Conservation (phyloP, 2,329 filamentous ascomycete genomes). For the Stachybotrys chartarum region DNA sequence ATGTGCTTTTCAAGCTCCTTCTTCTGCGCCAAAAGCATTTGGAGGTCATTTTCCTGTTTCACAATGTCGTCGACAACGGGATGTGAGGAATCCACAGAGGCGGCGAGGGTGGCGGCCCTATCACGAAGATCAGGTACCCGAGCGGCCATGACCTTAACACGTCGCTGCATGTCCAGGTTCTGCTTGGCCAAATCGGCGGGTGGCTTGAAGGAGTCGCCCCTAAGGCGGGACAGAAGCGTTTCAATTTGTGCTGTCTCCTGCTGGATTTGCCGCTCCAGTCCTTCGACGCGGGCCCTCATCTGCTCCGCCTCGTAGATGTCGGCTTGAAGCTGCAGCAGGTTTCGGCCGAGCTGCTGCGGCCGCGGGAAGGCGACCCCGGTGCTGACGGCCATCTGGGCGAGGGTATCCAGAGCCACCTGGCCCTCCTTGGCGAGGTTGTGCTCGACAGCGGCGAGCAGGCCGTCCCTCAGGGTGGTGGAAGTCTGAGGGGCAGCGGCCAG, state of each 20-base stretch:
- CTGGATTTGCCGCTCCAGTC: conserved; percentile 50
- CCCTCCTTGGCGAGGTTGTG: conserved; percentile 49
- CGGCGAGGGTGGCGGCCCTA: conserved; percentile 35
- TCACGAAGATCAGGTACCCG: conserved; percentile 58
- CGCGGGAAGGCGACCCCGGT: conserved; percentile 42
- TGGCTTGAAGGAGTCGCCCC: conserved; percentile 42
- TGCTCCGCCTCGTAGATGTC: conserved; percentile 49
- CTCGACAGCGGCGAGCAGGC: conserved; percentile 47
- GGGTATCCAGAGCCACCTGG: conserved; percentile 45
- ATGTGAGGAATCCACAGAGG: conserved; percentile 24
- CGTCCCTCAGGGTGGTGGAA: conserved; percentile 20
- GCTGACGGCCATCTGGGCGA: conserved; percentile 44
- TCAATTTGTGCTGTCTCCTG: conserved; percentile 37
- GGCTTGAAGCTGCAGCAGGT: conserved; percentile 49
- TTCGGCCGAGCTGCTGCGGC: conserved; percentile 40
- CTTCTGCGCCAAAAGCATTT: conserved; percentile 49
- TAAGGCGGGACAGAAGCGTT: conserved; percentile 33
- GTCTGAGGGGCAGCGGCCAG: conserved; percentile 22
- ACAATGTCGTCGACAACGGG: conserved; percentile 52
- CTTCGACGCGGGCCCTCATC: conserved; percentile 42
- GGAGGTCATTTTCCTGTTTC: conserved; percentile 50
- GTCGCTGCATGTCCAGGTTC: conserved; percentile 68
- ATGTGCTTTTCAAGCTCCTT: conserved; percentile 56
- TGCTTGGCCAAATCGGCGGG: conserved; percentile 54
- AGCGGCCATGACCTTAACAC: conserved; percentile 56